Conservation (phyloP, 768 basidiomycete genomes). For the Wakefieldia striispora region DNA sequence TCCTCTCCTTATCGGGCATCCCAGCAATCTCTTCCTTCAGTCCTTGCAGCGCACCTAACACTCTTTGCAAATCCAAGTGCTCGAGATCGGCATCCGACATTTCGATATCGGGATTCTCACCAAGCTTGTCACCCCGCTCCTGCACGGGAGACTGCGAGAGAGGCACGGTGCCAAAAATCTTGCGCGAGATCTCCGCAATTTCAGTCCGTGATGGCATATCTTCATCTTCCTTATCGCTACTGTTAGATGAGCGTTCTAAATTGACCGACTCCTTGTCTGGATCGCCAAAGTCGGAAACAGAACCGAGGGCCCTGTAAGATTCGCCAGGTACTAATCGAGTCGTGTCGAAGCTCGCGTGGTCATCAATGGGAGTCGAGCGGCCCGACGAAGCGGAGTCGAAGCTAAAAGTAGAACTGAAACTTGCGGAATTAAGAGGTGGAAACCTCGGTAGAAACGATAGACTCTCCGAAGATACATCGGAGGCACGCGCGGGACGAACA, state of each 20-base stretch:
- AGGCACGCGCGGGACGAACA: constrained; percentile 3
- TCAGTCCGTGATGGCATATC: constrained; percentile 50
- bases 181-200: constrained; percentile 45
- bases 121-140: constrained; percentile 8
- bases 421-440: constrained; percentile 12
- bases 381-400: constrained; percentile 23
- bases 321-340: constrained; percentile 19
- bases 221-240: constrained; percentile 10
- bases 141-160: constrained; percentile 16
- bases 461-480: neutral
- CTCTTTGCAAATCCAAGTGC: constrained; percentile 59
- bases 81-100: constrained; percentile 39
- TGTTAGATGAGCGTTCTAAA: constrained; percentile 8
- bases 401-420: constrained; percentile 29
- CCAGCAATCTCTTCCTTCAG: constrained; percentile 74
- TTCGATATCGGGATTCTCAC: constrained; percentile 24
- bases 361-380: constrained; percentile 27
- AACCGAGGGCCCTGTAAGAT: constrained; percentile 54
- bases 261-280: constrained; percentile 33
- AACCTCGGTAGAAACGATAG: neutral
- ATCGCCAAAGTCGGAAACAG: constrained; percentile 58
- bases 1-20: constrained; percentile 59
- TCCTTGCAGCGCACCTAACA: constrained; percentile 59
- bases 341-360: constrained; percentile 12
- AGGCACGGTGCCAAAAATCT: constrained; percentile 45